Percentiles rank a stretch among this genome's conserved stretches.
These are phyloP conservation scores for Mucor sp. DNA, from an alignment of 371 early-diverging fungal species.

Conservation along the genomic window DNA sequence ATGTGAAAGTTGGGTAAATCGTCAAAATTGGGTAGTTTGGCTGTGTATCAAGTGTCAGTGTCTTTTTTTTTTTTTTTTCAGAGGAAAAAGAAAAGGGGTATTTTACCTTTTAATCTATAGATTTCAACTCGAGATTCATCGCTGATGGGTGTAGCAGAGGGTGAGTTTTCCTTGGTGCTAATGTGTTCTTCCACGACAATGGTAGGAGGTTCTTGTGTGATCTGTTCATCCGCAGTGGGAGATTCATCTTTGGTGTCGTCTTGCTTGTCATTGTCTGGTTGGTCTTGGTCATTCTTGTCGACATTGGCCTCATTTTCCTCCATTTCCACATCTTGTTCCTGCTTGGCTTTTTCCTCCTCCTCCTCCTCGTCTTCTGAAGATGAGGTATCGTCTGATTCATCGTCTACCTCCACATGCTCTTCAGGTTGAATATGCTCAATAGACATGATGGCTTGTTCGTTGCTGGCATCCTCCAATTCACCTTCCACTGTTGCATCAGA, in stretches of 20 bases:
- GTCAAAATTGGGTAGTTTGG: constrained; percentile 51
- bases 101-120: constrained; percentile 28
- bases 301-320: neutral
- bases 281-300: constrained; percentile 3
- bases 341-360: neutral
- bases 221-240: neutral
- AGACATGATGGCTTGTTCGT: constrained; percentile 21
- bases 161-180: neutral
- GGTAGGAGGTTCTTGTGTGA: neutral
- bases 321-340: constrained; percentile 3
- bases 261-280: too few relatives aligned
- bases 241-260: neutral
- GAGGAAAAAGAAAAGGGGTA: too few relatives aligned
- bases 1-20: constrained; percentile 53
- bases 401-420: neutral
- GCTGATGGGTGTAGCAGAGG: neutral
- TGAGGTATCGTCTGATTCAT: neutral
- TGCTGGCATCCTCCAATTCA: constrained; percentile 31
- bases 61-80: neutral
- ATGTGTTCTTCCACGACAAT: neutral
- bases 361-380: neutral
- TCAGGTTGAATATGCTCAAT: neutral
- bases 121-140: constrained; percentile 23
- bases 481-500: constrained; percentile 70
- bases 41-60: constrained; percentile 28